Evolutionary conservation across 805 yeast genomes (phyloP).

Genomic region (Kodamaea sagamina): DNA sequence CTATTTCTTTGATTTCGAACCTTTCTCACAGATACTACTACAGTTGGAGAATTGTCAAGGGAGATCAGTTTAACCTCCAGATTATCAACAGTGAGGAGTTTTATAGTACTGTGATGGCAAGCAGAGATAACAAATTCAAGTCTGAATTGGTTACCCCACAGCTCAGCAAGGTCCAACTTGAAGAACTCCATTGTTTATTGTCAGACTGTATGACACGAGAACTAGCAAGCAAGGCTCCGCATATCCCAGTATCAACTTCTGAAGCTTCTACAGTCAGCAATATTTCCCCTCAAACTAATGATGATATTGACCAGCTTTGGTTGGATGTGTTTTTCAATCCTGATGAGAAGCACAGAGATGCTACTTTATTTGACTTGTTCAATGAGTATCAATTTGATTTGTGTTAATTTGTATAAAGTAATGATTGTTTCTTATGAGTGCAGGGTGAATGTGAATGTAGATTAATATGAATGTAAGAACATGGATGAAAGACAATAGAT

Average conservation of each 20-base stretch:
- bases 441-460: neutral
- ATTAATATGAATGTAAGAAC: neutral
- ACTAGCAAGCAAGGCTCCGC: neutral
- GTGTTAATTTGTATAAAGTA: too few species aligned
- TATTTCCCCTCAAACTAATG: conserved; percentile 6
- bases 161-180: conserved; percentile 10
- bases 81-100: conserved; percentile 32
- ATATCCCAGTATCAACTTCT: neutral
- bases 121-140: conserved; percentile 11
- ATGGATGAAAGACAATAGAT: too few species aligned
- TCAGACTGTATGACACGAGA: neutral
- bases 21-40: conserved; percentile 45
- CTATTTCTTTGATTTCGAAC: conserved; percentile 38
- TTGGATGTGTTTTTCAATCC: conserved; percentile 11
- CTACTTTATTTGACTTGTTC: conserved; percentile 12
- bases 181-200: conserved; percentile 7
- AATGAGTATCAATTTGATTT: conserved; percentile 9
- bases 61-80: conserved; percentile 37
- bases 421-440: neutral
- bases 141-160: conserved; percentile 8
- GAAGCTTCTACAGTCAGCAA: neutral
- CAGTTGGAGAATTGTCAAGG: conserved; percentile 47
- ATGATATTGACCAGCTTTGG: conserved; percentile 15
- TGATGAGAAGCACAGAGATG: conserved; percentile 3
- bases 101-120: conserved; percentile 18